Evolutionary conservation across 257 asterid species (phyloP), one percentile per base, ranked within the genome.

Genomic region (Fraxinus excelsior): DNA sequence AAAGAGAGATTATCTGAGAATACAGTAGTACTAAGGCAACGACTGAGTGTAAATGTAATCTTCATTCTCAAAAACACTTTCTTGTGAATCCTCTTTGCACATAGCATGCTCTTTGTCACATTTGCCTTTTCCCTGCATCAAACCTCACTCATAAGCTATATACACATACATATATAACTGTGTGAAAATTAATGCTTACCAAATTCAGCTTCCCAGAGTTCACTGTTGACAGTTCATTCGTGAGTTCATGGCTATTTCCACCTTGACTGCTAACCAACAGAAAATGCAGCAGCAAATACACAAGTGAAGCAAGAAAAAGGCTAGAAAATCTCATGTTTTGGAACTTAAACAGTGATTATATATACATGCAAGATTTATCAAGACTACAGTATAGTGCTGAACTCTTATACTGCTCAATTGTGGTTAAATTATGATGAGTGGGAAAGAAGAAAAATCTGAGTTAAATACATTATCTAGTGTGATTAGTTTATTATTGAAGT

Each of bases 21-120:
- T 9, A 37, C 16, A 67, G 10, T 29, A 62, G 31, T 42, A 21
- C 67, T 44, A 86, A 46, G 90, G 90, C 73, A 80, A 76, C 19
- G 88, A 84, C 68, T 86, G 87, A 34, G 90, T 86, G 56, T 86
- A 84, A 74, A 86, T 84, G 69, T 86, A 86, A 51, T 81, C 90
- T 74, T 84, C 87, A 79, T 74, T 86, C 84, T 86, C 90, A 66
- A 81, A 79, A 21, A 74, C 16, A 34, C 76, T 53, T 35, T 81
- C 84, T 75, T 81, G 71, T 58, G 75, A 51, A 13, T 71, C 70
- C 76, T 69, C 60, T 76, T 79, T 82, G 80, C 80, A 65, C 78
- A 78, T 84, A 14, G 34, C 79, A 32, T 31, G 44, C 72, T 80
- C 82, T 76, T 74, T 37, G 21, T 3, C 79, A 44, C 82, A 83